Percentiles rank a stretch among this genome's conserved stretches.
Conservation (phyloP, 2,329 filamentous ascomycete genomes). For the Graphiopsis chlorocephala region DNA sequence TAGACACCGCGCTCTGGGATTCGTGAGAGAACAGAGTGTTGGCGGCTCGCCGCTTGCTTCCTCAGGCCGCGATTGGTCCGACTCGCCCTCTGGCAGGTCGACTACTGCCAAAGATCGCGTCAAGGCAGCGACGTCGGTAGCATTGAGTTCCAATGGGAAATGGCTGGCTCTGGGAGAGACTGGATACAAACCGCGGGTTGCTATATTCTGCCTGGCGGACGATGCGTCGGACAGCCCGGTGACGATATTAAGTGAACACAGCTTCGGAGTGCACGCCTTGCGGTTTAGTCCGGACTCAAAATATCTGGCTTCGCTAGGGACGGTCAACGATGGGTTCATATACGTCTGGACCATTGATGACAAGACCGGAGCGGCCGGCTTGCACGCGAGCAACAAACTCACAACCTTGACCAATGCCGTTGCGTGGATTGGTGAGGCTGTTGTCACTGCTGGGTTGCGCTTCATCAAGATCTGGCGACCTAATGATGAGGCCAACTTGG, state of each 20-base stretch:
- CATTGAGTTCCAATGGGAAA: conserved; percentile 80
- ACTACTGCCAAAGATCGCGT: conserved; percentile 90
- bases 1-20: conserved; percentile 24
- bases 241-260: conserved; percentile 83
- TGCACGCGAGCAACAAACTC: conserved; percentile 88
- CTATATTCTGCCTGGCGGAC: conserved; percentile 78
- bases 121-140: conserved; percentile 88
- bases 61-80: conserved; percentile 48
- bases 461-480: conserved; percentile 93
- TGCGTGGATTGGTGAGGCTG: conserved; percentile 80
- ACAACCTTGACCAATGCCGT: conserved; percentile 83
- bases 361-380: conserved; percentile 73
- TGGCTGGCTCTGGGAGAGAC: conserved; percentile 92
- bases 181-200: conserved; percentile 84
- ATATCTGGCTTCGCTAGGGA: conserved; percentile 83
- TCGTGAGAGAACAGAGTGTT: conserved; percentile 40
- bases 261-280: conserved; percentile 81
- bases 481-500: conserved; percentile 56
- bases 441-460: conserved; percentile 84
- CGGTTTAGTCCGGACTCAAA: conserved; percentile 85
- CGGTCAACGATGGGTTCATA: conserved; percentile 88
- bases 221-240: conserved; percentile 79
- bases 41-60: conserved; percentile 44
- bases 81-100: conserved; percentile 63
- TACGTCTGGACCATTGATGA: conserved; percentile 86